These are phyloP conservation scores for Candida easanensis DNA, from an alignment of 805 yeast genomes.

Conservation along the genomic window DNA sequence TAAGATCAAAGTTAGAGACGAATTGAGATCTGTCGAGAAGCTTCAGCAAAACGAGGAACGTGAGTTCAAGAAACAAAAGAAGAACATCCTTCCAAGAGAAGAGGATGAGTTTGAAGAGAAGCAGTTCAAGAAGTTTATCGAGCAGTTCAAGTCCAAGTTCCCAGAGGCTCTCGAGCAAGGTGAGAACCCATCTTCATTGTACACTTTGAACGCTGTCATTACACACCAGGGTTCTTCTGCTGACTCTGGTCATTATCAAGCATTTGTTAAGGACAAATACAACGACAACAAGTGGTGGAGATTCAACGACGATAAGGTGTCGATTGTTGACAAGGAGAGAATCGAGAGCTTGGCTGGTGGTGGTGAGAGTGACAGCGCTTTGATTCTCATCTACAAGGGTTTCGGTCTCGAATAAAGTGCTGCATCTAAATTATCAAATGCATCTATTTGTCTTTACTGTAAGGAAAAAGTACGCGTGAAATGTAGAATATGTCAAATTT, in stretches of 20 bases:
- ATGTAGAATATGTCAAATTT: constrained; percentile 1
- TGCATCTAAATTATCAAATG: too few species aligned
- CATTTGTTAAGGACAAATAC: constrained; percentile 70
- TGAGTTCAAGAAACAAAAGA: constrained; percentile 60
- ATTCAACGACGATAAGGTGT: constrained; percentile 90
- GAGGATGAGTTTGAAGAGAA: constrained; percentile 48
- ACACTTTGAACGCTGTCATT: constrained; percentile 76
- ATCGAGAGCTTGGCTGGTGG: constrained; percentile 92
- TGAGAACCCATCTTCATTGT: constrained; percentile 84
- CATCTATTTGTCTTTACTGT: too few species aligned
- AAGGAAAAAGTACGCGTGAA: too few species aligned
- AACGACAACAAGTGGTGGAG: constrained; percentile 89
- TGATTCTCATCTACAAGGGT: constrained; percentile 82
- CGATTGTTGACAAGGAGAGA: constrained; percentile 71
- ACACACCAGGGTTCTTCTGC: constrained; percentile 96
- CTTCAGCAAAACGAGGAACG: constrained; percentile 68
- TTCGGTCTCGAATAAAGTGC: constrained; percentile 50
- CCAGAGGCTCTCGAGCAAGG: constrained; percentile 51
- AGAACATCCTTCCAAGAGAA: constrained; percentile 43
- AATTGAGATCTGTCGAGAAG: constrained; percentile 71
- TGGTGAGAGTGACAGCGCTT: constrained; percentile 95
- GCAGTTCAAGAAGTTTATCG: constrained; percentile 47
- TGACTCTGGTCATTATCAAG: constrained; percentile 96
- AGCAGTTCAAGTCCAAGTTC: constrained; percentile 41
- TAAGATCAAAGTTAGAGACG: constrained; percentile 72